phyloP scores from a whole-genome alignment of 768 basidiomycete genomes.

The Suillus clintonianus region DNA sequence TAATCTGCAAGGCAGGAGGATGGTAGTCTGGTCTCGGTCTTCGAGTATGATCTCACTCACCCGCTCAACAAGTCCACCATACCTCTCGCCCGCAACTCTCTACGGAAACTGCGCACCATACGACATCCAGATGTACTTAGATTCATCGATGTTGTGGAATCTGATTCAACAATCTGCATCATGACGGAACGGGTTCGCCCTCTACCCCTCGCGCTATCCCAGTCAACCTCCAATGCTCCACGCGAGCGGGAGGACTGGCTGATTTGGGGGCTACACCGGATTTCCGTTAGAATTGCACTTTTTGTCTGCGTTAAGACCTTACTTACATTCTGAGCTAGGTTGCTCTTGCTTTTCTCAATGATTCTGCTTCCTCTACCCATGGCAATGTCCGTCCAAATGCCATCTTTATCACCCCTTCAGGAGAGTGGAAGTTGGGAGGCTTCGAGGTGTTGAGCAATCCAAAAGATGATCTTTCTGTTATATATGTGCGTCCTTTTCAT shows the following conservation, averaged over 20 bases:
- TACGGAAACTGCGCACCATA: slow-evolving; percentile 86
- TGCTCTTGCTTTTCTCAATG: slow-evolving; percentile 88
- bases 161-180: slow-evolving; percentile 84
- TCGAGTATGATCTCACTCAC: slow-evolving; percentile 84
- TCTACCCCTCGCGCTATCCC: slow-evolving; percentile 58
- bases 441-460: slow-evolving; percentile 88
- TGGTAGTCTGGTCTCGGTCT: slow-evolving; percentile 80
- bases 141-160: slow-evolving; percentile 92
- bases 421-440: slow-evolving; percentile 96
- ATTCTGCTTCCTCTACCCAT: slow-evolving; percentile 78
- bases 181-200: slow-evolving; percentile 94
- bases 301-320: slow-evolving; percentile 29
- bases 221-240: slow-evolving; percentile 61
- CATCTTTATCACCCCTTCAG: slow-evolving; percentile 88
- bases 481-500: slow-evolving; percentile 63
- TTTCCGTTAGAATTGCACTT: slow-evolving; percentile 56
- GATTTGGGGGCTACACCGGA: slow-evolving; percentile 89
- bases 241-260: slow-evolving; percentile 85
- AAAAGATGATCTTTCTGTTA: slow-evolving; percentile 73
- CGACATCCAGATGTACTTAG: slow-evolving; percentile 96
- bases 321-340: slow-evolving; percentile 48
- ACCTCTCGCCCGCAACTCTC: slow-evolving; percentile 83
- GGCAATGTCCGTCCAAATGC: slow-evolving; percentile 75
- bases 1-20: slow-evolving; percentile 69
- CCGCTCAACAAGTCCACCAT: slow-evolving; percentile 57